Evolutionary conservation across 805 yeast genomes (phyloP).

Genomic region (Candida nonsorbophila): DNA sequence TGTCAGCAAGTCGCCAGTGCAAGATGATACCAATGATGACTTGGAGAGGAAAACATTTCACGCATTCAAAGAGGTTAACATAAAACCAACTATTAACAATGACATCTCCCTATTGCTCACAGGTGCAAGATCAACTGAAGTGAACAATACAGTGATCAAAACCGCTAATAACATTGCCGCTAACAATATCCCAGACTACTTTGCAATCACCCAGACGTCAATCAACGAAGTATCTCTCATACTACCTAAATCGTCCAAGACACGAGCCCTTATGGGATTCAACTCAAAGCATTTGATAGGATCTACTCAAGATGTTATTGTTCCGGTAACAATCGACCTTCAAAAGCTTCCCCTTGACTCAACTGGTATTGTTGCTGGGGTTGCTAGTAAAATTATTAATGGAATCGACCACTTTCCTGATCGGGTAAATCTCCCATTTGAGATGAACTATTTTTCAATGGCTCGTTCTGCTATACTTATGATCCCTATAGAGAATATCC

Average conservation of each 20-base stretch:
- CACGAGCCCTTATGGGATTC: slow-evolving; percentile 34
- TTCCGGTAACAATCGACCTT: slow-evolving; percentile 55
- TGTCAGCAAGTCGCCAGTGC: background rate
- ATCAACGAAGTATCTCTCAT: slow-evolving; percentile 45
- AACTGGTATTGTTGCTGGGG: slow-evolving; percentile 64
- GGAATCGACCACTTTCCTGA: slow-evolving; percentile 16
- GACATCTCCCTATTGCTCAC: slow-evolving; percentile 43
- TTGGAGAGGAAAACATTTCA: slow-evolving; percentile 32
- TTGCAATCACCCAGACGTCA: slow-evolving; percentile 50
- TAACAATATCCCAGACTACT: slow-evolving; percentile 33
- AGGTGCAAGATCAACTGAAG: slow-evolving; percentile 53
- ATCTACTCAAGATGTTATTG: slow-evolving; percentile 48
- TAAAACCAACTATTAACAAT: slow-evolving; percentile 41
- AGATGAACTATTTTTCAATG: slow-evolving; percentile 57
- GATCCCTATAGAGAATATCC: slow-evolving; percentile 48
- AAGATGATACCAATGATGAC: slow-evolving; percentile 2
- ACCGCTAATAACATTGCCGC: slow-evolving; percentile 35
- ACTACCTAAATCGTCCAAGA: slow-evolving; percentile 36
- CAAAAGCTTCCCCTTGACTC: slow-evolving; percentile 50
- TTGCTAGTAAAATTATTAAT: slow-evolving; percentile 45
- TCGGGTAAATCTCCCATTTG: slow-evolving; percentile 22
- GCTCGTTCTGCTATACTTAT: slow-evolving; percentile 56
- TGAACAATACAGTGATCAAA: slow-evolving; percentile 33
- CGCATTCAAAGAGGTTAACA: slow-evolving; percentile 27
- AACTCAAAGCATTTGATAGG: slow-evolving; percentile 44